Evolutionary conservation across 1,284 basidiomycete genomes (phyloP), one percentile per base, ranked within the genome.

Genomic region (Boletus semigastroideus): DNA sequence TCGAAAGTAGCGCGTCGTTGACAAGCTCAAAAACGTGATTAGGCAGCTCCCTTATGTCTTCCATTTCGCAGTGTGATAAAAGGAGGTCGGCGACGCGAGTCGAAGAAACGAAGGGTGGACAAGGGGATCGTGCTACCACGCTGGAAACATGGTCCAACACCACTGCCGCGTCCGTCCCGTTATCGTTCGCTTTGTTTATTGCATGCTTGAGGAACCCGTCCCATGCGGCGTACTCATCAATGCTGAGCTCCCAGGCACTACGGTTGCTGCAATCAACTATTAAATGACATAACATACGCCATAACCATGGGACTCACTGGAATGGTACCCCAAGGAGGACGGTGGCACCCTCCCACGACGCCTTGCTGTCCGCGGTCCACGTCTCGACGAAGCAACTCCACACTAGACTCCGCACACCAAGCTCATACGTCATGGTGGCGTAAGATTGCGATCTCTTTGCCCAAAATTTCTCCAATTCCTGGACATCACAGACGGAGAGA

Each of bases 311-410:
- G 56, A 74, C 79, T 65, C 62, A 84, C 79, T 72, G 68, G 61
- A 89, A 89, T 5, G 87, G 87, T 46, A 81, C 72, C 28, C 74
- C 74, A 42, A 90, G 75, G 12, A 88, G 69, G 17, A 77, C 62
- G n/a, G 78, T 67, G 12, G 76, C 77, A 14, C 75, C 75, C 54
- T 84, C 81, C 81, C 80, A 87, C 16, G 66, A 68, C 2, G 61
- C 62, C 28, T 61, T 56, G 8, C 59, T 60, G 48, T 77, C 71
- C 6, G 67, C 68, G 45, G 63, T 68, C 84, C 86, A 88, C 17
- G 72, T 72, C 50, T 79, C 71, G 20, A 76, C 69, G 59, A 83
- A 82, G 33, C 68, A 69, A 22, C 72, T 66, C 86, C 86, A 89
- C 13, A 84, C 76, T 1, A 72, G 52, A 28, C 72, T 67, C n/a